Conservation (phyloP, 495 filamentous ascomycete genomes). For the Parachaetomium inaequale region DNA sequence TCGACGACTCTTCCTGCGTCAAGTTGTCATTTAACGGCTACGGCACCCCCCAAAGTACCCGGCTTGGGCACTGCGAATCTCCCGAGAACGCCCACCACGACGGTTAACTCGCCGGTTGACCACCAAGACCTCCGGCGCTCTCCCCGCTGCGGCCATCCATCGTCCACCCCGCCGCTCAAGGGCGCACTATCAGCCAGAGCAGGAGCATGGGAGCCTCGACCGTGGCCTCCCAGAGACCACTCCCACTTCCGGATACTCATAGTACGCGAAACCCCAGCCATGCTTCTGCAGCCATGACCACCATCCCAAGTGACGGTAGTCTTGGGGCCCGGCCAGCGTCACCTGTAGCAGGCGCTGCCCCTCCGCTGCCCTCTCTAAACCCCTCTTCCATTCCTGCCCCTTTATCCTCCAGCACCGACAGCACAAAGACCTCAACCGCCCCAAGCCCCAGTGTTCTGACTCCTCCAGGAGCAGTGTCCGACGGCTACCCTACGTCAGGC, state of each 20-base stretch:
- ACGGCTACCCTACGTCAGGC: conserved; percentile 60
- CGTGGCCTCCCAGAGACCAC: conserved; percentile 48
- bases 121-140: background rate
- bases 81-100: background rate
- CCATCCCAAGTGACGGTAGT: conserved; percentile 15
- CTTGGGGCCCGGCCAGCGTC: conserved; percentile 13
- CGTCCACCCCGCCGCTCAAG: background rate
- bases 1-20: background rate
- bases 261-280: conserved; percentile 40
- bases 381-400: conserved; percentile 31
- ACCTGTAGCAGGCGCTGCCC: conserved; percentile 11
- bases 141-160: background rate
- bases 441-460: conserved; percentile 53
- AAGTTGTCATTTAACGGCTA: background rate
- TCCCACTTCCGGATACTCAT: conserved; percentile 53
- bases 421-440: conserved; percentile 52
- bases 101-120: background rate
- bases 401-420: conserved; percentile 51
- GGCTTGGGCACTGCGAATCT: background rate
- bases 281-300: conserved; percentile 21
- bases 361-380: conserved; percentile 3
- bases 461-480: conserved; percentile 46
- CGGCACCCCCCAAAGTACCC: background rate
- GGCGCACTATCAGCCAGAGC: background rate
- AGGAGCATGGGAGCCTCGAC: conserved; percentile 20